Base-by-base conservation (phyloP, 202 grass and related monocot genomes). In the Tripidium arundinaceum region DNA sequence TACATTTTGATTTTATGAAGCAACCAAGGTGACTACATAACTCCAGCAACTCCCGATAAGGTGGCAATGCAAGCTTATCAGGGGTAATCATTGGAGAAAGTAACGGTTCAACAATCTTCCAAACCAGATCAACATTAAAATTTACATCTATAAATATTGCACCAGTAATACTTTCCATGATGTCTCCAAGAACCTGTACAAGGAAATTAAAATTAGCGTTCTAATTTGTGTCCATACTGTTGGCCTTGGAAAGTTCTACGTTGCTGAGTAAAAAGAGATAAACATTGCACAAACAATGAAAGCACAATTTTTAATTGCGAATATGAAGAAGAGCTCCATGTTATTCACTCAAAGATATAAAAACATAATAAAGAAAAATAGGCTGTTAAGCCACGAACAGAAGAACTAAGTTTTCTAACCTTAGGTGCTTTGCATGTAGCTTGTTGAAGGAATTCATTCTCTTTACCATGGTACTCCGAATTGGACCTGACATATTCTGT, bases 21-120 rank as follows among this genome's bases (percentile, higher is more conserved):
- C 88, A 98, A 65, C 94, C 94, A 72, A 90, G 82, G 54, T 93
- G 90, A 50, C 88, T 88, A 68, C 88, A 93, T 67, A 93, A 71
- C 70, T 93, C 91, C 68, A 84, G 86, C 75, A 90, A 87, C 72
- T 93, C 88, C 62, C 88, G 91, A 31, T 87, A 93, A 81, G 91
- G 90, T 74, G 87, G 78, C 59, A 98, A 84, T 49, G 87, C 87
- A 74, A 94, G 92, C 60, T 88, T 98, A 68, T 98, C 89, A 87
- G 92, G 92, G 68, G 94, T 98, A 16, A 93, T 91, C 75, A 94
- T 82, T 76, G 94, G 94, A 74, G 86, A 93, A 85, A 94, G 87
- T 26, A 94, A 84, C 0, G 72, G 85, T 73, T 93, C 81, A 82
- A 98, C 74, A 79, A 94, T 93, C 52, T 93, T 85, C 94, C 94